Base-by-base conservation (phyloP, 108 stramenopile species). In the Mediolabrus comicus region DNA sequence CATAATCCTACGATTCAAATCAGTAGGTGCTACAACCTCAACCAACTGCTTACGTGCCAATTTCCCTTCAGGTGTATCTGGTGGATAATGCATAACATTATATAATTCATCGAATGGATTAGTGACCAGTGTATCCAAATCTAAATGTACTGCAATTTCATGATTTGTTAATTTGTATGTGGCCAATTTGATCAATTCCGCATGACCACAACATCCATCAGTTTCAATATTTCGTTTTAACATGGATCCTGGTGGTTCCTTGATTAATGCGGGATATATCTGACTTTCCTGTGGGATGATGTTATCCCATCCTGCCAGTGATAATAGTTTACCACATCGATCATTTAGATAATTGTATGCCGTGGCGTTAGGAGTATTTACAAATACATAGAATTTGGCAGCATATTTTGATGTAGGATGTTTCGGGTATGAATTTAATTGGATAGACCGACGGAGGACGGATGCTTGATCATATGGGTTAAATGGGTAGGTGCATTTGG, bases 171-270 rank as follows among this genome's bases (percentile, higher is more conserved):
- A 65, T 43, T 87, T 84, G 32, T 85, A 96, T 0, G 91, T 70
- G 60, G 88, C 88, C 24, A 96, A 62, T 79, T 96, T 96, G 35
- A 96, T 66, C 29, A 91, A 87, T 74, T 96, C 95, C 51, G 75
- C 78, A 25, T 77, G 72, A 1, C 86, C 84, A 68, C 95, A 96
- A 67, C 95, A 96, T 22, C 92, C 90, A 12, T 72, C 69, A 2
- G 33, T 62, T 2, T 46, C 10, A 0, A 71, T 77, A 4, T 41
- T 11, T 3, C 17, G 7, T 51, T 41, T 65, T 22, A 57, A 27
- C 13, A 46, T 53, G 25, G 59, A 32, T 26, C 60, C 54, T 43
- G 36, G n/a, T 72, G 38, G 22, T 11, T 22, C 39, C 34, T 71
- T 28, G 8, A 71, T 61, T 2, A 62, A 43, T 27, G 22, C 22